Evolutionary conservation across 1,284 basidiomycete genomes (phyloP).

Genomic region (Cronartium quercuum): DNA sequence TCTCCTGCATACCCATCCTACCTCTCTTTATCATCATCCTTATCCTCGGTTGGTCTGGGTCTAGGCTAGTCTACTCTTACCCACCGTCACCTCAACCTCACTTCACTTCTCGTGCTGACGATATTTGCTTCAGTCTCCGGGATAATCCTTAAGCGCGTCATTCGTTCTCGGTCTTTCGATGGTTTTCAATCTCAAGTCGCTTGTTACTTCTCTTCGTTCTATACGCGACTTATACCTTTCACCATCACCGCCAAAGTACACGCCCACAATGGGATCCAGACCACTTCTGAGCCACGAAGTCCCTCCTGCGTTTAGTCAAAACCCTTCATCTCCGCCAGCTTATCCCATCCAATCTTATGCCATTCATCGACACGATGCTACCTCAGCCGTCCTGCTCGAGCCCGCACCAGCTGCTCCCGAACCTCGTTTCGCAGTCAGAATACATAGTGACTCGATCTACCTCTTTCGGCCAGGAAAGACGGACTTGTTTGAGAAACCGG

Average conservation of each 20-base stretch:
- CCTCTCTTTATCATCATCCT: no score
- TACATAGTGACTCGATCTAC: neutral
- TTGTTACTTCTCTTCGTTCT: neutral
- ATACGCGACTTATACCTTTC: neutral
- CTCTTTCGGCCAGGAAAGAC: neutral
- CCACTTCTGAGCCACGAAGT: neutral
- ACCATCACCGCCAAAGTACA: neutral
- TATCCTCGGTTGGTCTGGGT: no score
- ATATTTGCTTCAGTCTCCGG: neutral
- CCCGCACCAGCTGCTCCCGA: neutral
- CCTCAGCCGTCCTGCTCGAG: neutral
- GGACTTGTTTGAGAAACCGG: neutral
- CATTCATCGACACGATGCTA: neutral
- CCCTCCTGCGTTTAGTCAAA: neutral
- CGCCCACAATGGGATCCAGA: neutral
- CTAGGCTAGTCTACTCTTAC: no score
- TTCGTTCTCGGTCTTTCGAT: neutral
- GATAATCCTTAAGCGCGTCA: neutral
- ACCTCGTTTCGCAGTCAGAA: neutral
- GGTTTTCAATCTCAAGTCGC: neutral
- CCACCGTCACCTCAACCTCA: no score
- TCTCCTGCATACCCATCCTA: no score
- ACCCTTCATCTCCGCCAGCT: neutral
- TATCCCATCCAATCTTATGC: neutral
- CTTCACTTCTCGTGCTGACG: neutral